phyloP scores from a whole-genome alignment of 2,329 filamentous ascomycete species.

The Alternaria metachromatica region DNA sequence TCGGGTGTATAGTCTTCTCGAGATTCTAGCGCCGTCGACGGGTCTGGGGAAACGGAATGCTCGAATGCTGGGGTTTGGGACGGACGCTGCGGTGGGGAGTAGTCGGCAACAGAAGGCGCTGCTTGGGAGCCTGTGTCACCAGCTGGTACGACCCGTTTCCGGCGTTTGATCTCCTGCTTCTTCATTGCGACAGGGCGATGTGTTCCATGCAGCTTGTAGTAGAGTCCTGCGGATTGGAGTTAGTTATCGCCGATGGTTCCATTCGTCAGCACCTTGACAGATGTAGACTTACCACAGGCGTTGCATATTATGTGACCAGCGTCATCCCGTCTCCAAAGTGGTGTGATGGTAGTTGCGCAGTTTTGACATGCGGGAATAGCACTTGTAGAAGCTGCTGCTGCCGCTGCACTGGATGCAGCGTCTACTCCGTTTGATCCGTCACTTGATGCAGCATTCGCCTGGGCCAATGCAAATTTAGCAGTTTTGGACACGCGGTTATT shows the following conservation, averaged over 20 bases:
- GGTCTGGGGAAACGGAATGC: conserved; percentile 45
- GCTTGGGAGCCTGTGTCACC: conserved; percentile 53
- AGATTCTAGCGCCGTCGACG: conserved; percentile 36
- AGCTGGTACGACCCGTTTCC: conserved; percentile 92
- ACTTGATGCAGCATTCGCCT: conserved; percentile 38
- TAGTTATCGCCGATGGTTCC: conserved; percentile 8
- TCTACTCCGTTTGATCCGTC: conserved; percentile 22
- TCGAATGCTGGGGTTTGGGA: conserved; percentile 41
- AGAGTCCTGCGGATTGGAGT: conserved; percentile 69
- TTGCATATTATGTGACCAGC: conserved; percentile 97
- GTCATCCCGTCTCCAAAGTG: conserved; percentile 93
- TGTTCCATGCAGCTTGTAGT: conserved; percentile 93
- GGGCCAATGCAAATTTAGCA: conserved; percentile 70
- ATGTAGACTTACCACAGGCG: conserved; percentile 78
- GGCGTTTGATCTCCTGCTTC: conserved; percentile 93
- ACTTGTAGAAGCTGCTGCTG: conserved; percentile 41
- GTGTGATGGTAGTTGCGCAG: conserved; percentile 94
- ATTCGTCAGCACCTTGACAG: background rate
- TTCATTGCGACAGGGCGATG: conserved; percentile 98
- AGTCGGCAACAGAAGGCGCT: conserved; percentile 35
- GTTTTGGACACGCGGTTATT: conserved; percentile 96
- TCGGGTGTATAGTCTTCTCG: conserved; percentile 37
- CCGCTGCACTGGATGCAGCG: conserved; percentile 31
- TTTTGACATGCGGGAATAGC: conserved; percentile 94
- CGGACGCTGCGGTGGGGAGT: conserved; percentile 37